Evolutionary conservation across 768 basidiomycete genomes (phyloP).

Genomic region (Pleurotus sapidus): DNA sequence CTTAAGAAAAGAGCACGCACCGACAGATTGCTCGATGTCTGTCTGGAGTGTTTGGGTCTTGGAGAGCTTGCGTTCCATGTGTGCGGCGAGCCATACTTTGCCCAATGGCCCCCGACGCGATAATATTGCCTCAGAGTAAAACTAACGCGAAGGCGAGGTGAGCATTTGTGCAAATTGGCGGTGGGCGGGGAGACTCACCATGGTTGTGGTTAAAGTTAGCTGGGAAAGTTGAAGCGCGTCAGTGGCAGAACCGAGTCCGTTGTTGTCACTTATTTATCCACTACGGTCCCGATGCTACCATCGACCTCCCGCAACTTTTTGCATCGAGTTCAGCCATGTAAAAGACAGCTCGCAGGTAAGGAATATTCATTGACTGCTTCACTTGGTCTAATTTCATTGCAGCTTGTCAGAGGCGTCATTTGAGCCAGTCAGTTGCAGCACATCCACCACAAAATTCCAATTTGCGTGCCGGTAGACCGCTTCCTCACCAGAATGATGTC

Average conservation of each 20-base stretch:
- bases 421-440: not conserved
- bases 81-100: constrained; percentile 98
- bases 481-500: constrained; percentile 22
- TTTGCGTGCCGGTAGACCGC: constrained; percentile 19
- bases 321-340: constrained; percentile 8
- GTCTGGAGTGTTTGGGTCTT: constrained; percentile 94
- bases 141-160: constrained; percentile 37
- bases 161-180: not conserved
- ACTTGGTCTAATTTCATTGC: not conserved
- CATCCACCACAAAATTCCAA: not conserved
- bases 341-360: not conserved
- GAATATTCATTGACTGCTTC: too few species aligned
- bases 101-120: constrained; percentile 92
- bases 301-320: constrained; percentile 18
- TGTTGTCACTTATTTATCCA: constrained; percentile 9
- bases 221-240: constrained; percentile 15
- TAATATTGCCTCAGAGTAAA: constrained; percentile 92
- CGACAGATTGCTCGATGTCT: constrained; percentile 92
- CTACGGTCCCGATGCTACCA: constrained; percentile 16
- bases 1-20: constrained; percentile 37
- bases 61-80: constrained; percentile 97
- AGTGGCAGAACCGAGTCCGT: constrained; percentile 16
- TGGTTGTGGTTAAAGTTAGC: constrained; percentile 17
- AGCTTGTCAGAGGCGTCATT: too few species aligned
- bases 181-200: constrained; percentile 18